A percentile compares a stretch with the other conserved stretches of the same genome.
Evolutionary conservation across 108 stramenopile genomes (phyloP).

Genomic region (Chaetoceros tenuissimus): DNA sequence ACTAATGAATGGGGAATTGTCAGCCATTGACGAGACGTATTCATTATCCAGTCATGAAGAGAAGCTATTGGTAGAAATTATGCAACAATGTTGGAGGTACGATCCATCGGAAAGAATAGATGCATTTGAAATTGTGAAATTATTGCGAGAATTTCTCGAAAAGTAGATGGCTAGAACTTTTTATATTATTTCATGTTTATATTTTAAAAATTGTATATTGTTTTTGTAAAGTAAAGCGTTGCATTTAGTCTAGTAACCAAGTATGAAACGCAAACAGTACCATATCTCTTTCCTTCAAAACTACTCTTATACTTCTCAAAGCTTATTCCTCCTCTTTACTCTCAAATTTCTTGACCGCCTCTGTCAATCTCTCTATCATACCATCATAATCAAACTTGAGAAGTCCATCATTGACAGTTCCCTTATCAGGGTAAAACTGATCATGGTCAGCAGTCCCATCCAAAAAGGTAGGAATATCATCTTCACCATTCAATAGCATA

Average conservation of each 20-base stretch:
- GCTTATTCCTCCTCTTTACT: slow-evolving; percentile 1
- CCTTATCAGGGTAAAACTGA: slow-evolving; percentile 65
- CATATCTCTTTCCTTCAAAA: too few relatives aligned
- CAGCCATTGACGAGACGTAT: slow-evolving; percentile 54
- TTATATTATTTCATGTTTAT: too few relatives aligned
- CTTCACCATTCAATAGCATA: slow-evolving; percentile 67
- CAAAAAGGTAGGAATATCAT: slow-evolving; percentile 82
- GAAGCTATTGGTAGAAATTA: slow-evolving; percentile 32
- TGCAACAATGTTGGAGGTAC: slow-evolving; percentile 44
- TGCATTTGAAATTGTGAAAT: slow-evolving; percentile 54
- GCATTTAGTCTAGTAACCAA: too few relatives aligned
- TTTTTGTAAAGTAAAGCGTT: too few relatives aligned
- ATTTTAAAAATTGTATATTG: too few relatives aligned
- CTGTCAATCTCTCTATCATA: slow-evolving; percentile 71
- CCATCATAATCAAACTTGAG: slow-evolving; percentile 85
- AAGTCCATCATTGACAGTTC: not conserved
- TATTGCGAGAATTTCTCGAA: slow-evolving; percentile 26
- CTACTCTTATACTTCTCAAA: too few relatives aligned
- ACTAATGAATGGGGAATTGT: slow-evolving; percentile 25
- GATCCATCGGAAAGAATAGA: slow-evolving; percentile 39
- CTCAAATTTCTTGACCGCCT: slow-evolving; percentile 33
- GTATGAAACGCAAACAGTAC: too few relatives aligned
- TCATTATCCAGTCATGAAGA: slow-evolving; percentile 40
- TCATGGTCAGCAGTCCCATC: slow-evolving; percentile 74
- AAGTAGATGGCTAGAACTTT: too few relatives aligned